Conservation (phyloP, 1,284 basidiomycete species). For the Leccinum angustisporum region DNA sequence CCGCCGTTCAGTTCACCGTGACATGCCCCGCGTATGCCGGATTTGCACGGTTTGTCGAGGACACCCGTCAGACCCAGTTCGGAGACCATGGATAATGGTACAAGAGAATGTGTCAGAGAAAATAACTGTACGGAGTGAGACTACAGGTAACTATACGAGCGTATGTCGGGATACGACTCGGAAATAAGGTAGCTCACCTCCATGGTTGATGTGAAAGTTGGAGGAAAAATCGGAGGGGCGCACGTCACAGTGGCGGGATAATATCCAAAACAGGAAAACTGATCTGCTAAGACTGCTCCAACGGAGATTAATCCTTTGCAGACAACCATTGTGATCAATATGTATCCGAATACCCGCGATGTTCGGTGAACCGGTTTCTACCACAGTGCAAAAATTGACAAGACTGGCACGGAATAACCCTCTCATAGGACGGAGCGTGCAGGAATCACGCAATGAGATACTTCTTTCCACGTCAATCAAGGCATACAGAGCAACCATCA, state of each 20-base stretch:
- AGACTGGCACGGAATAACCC: background rate
- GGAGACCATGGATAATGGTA: background rate
- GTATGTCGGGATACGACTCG: background rate
- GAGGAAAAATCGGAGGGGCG: background rate
- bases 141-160: background rate
- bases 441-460: background rate
- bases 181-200: background rate
- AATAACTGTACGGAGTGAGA: background rate
- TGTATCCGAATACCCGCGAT: too few relatives aligned
- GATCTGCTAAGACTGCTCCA: too few relatives aligned
- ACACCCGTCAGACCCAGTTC: background rate
- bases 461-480: background rate
- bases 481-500: background rate
- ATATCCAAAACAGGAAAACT: background rate
- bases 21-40: background rate
- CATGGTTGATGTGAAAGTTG: background rate
- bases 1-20: background rate
- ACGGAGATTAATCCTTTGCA: too few relatives aligned
- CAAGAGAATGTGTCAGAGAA: background rate
- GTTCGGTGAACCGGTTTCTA: background rate
- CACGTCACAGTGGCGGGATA: background rate
- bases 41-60: background rate
- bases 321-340: too few relatives aligned
- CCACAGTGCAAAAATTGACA: background rate
- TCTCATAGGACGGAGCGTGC: too few relatives aligned